phyloP scores from a whole-genome alignment of 2,329 filamentous ascomycete genomes.

The Seiridium unicorne region DNA sequence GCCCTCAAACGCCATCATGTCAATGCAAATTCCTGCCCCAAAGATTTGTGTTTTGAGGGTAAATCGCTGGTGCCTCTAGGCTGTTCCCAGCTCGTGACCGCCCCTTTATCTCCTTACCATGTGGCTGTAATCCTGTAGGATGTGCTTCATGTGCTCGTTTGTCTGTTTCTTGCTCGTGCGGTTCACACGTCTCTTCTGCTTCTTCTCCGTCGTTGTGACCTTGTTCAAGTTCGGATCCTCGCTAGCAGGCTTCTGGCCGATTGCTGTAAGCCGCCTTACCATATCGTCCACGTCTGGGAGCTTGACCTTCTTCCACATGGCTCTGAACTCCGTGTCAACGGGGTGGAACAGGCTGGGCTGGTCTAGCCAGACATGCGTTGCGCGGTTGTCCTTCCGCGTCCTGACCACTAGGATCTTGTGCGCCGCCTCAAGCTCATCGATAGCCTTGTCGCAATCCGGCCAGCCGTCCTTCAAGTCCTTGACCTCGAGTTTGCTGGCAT shows the following conservation, averaged over 20 bases:
- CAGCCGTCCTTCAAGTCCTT: slow-evolving; percentile 96
- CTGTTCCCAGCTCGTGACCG: neutral
- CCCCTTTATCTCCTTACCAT: slow-evolving; percentile 34
- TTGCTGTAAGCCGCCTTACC: slow-evolving; percentile 71
- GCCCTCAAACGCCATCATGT: neutral
- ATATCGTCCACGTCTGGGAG: slow-evolving; percentile 72
- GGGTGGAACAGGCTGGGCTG: slow-evolving; percentile 72
- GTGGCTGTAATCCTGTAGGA: slow-evolving; percentile 63
- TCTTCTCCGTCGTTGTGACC: slow-evolving; percentile 64
- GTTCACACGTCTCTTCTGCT: slow-evolving; percentile 66
- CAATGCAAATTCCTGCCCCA: neutral
- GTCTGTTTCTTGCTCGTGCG: slow-evolving; percentile 77
- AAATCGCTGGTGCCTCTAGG: too few species aligned
- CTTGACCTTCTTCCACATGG: slow-evolving; percentile 78
- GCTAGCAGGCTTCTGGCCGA: slow-evolving; percentile 81
- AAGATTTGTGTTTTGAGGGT: neutral
- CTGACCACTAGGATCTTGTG: slow-evolving; percentile 82
- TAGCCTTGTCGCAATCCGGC: slow-evolving; percentile 77
- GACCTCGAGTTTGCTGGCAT: slow-evolving; percentile 77
- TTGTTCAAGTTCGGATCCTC: slow-evolving; percentile 68
- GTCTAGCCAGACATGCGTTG: slow-evolving; percentile 85
- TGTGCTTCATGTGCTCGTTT: slow-evolving; percentile 81
- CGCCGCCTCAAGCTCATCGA: slow-evolving; percentile 74
- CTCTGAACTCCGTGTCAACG: slow-evolving; percentile 80
- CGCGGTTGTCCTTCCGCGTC: slow-evolving; percentile 88